Base-by-base conservation (phyloP, 2,329 filamentous ascomycete species). In the Claviceps maximensis region DNA sequence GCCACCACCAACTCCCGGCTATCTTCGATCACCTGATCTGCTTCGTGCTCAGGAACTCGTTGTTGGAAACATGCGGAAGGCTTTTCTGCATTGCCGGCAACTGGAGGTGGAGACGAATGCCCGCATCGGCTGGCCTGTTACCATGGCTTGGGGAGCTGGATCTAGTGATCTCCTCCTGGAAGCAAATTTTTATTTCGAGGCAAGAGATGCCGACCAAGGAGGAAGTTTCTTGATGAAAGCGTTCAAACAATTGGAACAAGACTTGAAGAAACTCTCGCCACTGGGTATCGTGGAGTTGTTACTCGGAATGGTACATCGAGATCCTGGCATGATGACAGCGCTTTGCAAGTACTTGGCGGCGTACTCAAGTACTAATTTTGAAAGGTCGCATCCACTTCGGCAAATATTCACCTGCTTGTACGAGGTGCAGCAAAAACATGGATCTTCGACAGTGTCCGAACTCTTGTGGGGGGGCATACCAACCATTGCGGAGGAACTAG, bases 341-440 rank as follows among this genome's bases (percentile, higher is more conserved):
- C 61, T 74, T 15, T 73, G 68, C 61, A 73, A 73, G 52, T 74
- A 73, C 54, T 58, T 74, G 33, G 69, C 70, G 2, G 70, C 70
- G 13, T 73, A 70, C 53, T 69, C 71, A 46, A 63, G 69, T 6
- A 73, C 70, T 1, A 71, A 73, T 57, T 63, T 71, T 29, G 71
- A 73, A 51, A 65, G 70, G 36, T 62, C 68, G 4, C 70, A 73
- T 54, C 71, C 71, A 1, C 61, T 73, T 19, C 68, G 71, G 8
- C 68, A 68, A 52, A 71, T 72, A 2, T 73, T 73, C 52, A 65
- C 63, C 15, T 69, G 69, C 42, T 54, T 73, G 25, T 73, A 73
- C 57, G 70, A 73, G 40, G 67, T 73, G 6, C 70, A 72, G 53
- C 71, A 73, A 54, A 73, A 72, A 44, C 71, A 73, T 54, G 71